Percentiles rank a stretch among this genome's conserved stretches.
Evolutionary conservation across 1,284 basidiomycete genomes (phyloP).

Genomic region (Athelia sp.): DNA sequence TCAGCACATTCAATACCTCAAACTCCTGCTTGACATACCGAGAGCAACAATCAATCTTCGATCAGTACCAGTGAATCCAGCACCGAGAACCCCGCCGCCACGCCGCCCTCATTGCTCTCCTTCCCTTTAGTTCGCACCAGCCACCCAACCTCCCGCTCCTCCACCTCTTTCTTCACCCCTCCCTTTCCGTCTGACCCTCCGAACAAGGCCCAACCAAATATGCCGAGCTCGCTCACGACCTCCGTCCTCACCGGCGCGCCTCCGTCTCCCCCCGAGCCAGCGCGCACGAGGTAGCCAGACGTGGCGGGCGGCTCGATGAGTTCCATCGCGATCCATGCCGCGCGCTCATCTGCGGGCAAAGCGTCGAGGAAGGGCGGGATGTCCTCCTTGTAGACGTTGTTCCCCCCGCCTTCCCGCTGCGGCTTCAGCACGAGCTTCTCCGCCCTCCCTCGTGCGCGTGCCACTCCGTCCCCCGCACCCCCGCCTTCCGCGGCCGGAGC

Average conservation of each 20-base stretch:
- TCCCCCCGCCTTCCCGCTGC: slow-evolving; percentile 95
- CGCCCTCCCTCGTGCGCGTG: slow-evolving; percentile 49
- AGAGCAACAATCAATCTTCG: slow-evolving; percentile 30
- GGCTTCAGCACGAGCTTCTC: slow-evolving; percentile 85
- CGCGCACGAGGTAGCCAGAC: slow-evolving; percentile 72
- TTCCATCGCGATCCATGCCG: slow-evolving; percentile 93
- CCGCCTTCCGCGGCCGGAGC: no score
- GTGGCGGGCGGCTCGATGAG: slow-evolving; percentile 77
- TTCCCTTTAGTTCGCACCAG: slow-evolving; percentile 89
- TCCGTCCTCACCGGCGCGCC: slow-evolving; percentile 50
- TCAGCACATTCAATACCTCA: no score
- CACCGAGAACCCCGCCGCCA: slow-evolving; percentile 89
- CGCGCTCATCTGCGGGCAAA: slow-evolving; percentile 51
- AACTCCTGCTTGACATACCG: no score
- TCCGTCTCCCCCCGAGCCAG: slow-evolving; percentile 14
- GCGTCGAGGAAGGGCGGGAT: slow-evolving; percentile 76
- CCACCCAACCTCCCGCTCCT: slow-evolving; percentile 76
- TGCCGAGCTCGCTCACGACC: slow-evolving; percentile 87
- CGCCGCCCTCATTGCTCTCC: slow-evolving; percentile 92
- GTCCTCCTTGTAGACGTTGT: slow-evolving; percentile 87
- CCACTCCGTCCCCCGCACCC: slow-evolving; percentile 43
- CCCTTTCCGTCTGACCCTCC: slow-evolving; percentile 33
- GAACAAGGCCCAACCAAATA: slow-evolving; percentile 89
- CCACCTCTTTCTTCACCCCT: slow-evolving; percentile 19
- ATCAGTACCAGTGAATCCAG: slow-evolving; percentile 79